Evolutionary conservation across 2,329 filamentous ascomycete genomes (phyloP).

Genomic region (Stemphylium beticola): DNA sequence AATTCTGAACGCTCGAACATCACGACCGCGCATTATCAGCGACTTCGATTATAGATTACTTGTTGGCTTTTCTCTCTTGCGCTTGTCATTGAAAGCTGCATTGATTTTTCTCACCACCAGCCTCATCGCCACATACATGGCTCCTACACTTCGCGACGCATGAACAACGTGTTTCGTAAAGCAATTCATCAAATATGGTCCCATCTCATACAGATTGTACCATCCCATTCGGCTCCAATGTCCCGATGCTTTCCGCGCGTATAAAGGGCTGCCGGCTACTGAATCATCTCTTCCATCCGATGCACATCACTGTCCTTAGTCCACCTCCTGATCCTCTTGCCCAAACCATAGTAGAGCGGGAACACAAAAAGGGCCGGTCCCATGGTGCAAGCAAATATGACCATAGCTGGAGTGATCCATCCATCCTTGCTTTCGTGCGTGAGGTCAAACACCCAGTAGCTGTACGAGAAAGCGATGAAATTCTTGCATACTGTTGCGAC

Average conservation of each 20-base stretch:
- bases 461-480: slow-evolving; percentile 52
- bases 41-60: no score
- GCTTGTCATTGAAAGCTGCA: no score
- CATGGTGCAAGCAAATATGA: slow-evolving; percentile 51
- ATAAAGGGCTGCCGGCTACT: background rate
- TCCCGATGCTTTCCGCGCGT: no score
- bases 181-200: no score
- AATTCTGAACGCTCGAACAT: no score
- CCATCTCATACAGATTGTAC: no score
- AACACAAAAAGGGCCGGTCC: slow-evolving; percentile 49
- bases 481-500: slow-evolving; percentile 55
- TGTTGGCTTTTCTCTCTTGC: no score
- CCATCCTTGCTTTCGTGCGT: slow-evolving; percentile 44
- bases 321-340: slow-evolving; percentile 50
- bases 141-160: no score
- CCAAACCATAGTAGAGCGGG: slow-evolving; percentile 51
- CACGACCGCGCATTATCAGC: no score
- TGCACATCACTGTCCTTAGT: slow-evolving; percentile 38
- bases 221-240: no score
- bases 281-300: slow-evolving; percentile 23
- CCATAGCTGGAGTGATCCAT: slow-evolving; percentile 53
- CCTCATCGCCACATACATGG: background rate
- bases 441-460: slow-evolving; percentile 52
- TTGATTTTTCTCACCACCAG: background rate
- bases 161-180: no score